Evolutionary conservation across 169 alveolate species (phyloP).

Genomic region (Cryptosporidium ryanae): DNA sequence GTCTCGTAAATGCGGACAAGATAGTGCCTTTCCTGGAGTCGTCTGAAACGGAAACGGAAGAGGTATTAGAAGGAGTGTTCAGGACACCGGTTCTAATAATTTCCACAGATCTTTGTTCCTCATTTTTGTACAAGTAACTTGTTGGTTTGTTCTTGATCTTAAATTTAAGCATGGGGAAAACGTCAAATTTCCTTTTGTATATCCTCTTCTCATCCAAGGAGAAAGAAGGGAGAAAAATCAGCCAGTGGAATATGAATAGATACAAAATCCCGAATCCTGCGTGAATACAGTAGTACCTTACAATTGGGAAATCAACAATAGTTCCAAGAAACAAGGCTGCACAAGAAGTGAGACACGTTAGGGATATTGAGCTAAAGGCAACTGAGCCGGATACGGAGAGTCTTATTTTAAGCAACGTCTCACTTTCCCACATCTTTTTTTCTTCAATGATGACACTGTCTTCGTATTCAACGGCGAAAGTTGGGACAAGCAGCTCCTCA

Average conservation of each 20-base stretch:
- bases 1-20: slow-evolving; percentile 33
- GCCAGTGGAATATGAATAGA: slow-evolving; percentile 64
- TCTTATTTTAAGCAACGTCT: slow-evolving; percentile 53
- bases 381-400: slow-evolving; percentile 68
- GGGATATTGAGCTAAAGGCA: slow-evolving; percentile 56
- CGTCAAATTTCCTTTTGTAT: slow-evolving; percentile 47
- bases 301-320: slow-evolving; percentile 66
- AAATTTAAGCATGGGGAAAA: slow-evolving; percentile 37
- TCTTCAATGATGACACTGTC: background rate
- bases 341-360: slow-evolving; percentile 68
- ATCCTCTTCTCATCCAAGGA: slow-evolving; percentile 57
- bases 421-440: slow-evolving; percentile 69
- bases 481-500: background rate
- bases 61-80: slow-evolving; percentile 12
- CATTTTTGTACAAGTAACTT: slow-evolving; percentile 15
- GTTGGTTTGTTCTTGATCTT: slow-evolving; percentile 14
- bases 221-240: slow-evolving; percentile 64
- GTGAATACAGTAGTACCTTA: slow-evolving; percentile 68
- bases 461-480: background rate
- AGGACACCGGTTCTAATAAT: background rate
- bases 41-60: slow-evolving; percentile 26
- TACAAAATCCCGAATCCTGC: slow-evolving; percentile 70
- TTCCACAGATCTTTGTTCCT: background rate
- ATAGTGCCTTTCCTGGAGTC: slow-evolving; percentile 47
- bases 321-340: slow-evolving; percentile 71